Percentiles rank a stretch among this genome's conserved stretches.
These are phyloP conservation scores for Alternaria consortialis DNA, from an alignment of 2,329 filamentous ascomycete genomes.

Conservation along the genomic window DNA sequence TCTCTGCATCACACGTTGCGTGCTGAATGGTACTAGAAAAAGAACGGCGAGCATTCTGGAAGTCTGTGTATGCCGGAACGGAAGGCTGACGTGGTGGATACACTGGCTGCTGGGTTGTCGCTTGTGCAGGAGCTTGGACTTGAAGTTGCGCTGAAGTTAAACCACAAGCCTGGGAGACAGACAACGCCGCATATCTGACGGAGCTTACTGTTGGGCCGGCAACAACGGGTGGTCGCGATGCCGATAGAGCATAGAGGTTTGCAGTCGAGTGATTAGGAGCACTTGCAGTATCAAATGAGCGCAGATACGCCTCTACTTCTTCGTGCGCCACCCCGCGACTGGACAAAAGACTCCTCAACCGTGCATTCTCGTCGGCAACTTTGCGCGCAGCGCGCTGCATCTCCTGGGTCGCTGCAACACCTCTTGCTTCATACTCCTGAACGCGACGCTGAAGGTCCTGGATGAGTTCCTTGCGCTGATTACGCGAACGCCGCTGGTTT, in stretches of 20 bases:
- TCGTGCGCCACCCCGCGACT: slow-evolving; percentile 31
- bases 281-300: slow-evolving; percentile 16
- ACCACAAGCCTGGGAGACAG: neutral
- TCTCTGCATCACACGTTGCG: neutral
- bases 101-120: neutral
- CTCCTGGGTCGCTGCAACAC: slow-evolving; percentile 71
- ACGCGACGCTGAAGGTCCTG: slow-evolving; percentile 71
- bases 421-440: slow-evolving; percentile 68
- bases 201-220: neutral
- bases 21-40: neutral
- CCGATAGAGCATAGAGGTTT: neutral
- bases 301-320: slow-evolving; percentile 34
- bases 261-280: neutral
- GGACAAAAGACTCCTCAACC: slow-evolving; percentile 65
- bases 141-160: neutral
- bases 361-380: slow-evolving; percentile 73
- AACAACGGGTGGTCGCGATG: neutral
- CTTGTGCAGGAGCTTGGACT: neutral
- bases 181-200: neutral
- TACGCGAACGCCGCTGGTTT: slow-evolving; percentile 77
- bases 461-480: slow-evolving; percentile 74
- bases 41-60: neutral
- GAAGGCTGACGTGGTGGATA: neutral
- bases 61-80: neutral
- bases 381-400: slow-evolving; percentile 73